A percentile compares a stretch with the other conserved stretches of the same genome.
Conservation (phyloP, 331 rosid species). For the Cydonia oblonga region DNA sequence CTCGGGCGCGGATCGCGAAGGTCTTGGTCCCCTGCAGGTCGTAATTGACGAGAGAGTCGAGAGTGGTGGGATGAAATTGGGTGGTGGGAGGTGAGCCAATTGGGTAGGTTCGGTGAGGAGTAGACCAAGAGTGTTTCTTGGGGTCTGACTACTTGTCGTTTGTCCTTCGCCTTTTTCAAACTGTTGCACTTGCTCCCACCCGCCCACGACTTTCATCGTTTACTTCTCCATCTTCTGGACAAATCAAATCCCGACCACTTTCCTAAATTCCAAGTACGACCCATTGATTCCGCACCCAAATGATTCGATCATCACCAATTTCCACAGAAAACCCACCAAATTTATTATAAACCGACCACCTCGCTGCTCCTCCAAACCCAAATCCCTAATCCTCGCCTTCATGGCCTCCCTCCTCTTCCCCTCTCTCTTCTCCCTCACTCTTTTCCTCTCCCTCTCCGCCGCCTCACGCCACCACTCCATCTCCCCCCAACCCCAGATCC, state of each 20-base stretch:
- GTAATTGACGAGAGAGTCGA: no score
- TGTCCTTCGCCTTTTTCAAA: no score
- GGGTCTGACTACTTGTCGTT: no score
- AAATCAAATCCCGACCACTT: neutral
- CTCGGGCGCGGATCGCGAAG: no score
- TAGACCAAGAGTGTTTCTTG: no score
- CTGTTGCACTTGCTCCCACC: no score
- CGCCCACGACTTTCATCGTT: no score
- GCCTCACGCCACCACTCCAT: conserved; percentile 15
- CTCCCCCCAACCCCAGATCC: conserved; percentile 8
- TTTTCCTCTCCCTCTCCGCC: conserved; percentile 37
- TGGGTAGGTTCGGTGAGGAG: no score
- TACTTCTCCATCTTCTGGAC: no score
- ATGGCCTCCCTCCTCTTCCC: conserved; percentile 43
- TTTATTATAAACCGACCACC: neutral
- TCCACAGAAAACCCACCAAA: conserved; percentile 10
- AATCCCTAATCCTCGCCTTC: conserved; percentile 24
- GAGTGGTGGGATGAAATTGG: no score
- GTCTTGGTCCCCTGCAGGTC: no score
- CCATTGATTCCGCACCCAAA: neutral
- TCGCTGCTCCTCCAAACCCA: conserved; percentile 22
- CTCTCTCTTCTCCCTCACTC: conserved; percentile 20
- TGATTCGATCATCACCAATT: neutral
- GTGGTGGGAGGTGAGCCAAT: no score
- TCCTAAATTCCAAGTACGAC: neutral